Base-by-base conservation (phyloP, 2,329 filamentous ascomycete species). In the Aspergillus tamarii region DNA sequence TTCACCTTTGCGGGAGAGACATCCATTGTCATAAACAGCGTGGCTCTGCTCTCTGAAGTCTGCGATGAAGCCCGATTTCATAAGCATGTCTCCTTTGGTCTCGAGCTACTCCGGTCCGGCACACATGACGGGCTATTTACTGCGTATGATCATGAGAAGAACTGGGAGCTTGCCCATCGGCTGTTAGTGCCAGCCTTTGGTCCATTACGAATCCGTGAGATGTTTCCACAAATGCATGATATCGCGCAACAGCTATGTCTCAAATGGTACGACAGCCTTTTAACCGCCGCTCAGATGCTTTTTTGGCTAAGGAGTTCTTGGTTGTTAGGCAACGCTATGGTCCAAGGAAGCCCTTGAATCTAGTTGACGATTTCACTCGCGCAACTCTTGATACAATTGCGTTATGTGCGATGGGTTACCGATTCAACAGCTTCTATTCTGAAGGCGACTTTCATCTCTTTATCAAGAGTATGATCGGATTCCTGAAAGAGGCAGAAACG, bases 381-480 rank as follows among this genome's bases (percentile, higher is more conserved):
- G 79, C 93, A 32, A 88, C 90, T 0, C 83, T 93, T 2, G 91
- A 93, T 72, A 90, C 89, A 0, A 83, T 93, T 6, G 89, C 88
- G 1, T 82, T 93, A 30, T 90, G 89, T 74, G 81, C 87, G 19
- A 90, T 91, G 87, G 85, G 85, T 36, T 89, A 84, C 65, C 87
- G 90, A 23, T 92, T 93, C 82, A 93, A 93, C 77, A 89, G 86
- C 2, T 92, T 89, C 76, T 93, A 93, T 73, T 82, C 83, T 30
- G 30, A 84, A 90, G 10, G 21, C 2, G 82, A 87, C 9, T 79
- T 89, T 74, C 91, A 93, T 67, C 89, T 89, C 0, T 93, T 93
- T 68, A 82, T 92, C 45, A 74, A 83, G 52, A 85, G 88, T 45
- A 92, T 93, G 90, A 82, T 82, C 0, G 82, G 83, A 19, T 86